Percentiles rank a stretch among this genome's conserved stretches.
phyloP scores from a whole-genome alignment of 257 asterid species.

The Oldenlandia corymbosa region DNA sequence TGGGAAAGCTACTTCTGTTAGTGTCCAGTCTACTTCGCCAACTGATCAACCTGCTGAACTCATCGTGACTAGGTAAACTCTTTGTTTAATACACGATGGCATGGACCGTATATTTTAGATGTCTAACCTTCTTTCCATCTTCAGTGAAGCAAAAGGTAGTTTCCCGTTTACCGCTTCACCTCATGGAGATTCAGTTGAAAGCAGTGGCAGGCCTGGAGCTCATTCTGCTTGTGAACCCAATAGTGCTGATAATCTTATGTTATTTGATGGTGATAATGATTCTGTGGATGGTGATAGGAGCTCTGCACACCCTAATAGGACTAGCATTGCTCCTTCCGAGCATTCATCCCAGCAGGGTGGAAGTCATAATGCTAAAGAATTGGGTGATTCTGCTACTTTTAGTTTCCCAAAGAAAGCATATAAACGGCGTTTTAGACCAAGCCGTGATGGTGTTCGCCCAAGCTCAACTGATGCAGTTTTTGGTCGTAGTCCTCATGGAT shows the following conservation, averaged over 20 bases:
- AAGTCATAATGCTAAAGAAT: constrained; percentile 37
- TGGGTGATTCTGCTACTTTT: constrained; percentile 53
- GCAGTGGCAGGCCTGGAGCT: constrained; percentile 75
- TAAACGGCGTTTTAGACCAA: constrained; percentile 62
- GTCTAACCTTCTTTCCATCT: constrained; percentile 14
- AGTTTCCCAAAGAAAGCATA: constrained; percentile 65
- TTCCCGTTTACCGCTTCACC: constrained; percentile 71
- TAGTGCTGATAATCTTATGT: constrained; percentile 88
- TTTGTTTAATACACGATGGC: constrained; percentile 9
- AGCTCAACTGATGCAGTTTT: constrained; percentile 53
- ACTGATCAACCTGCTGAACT: constrained; percentile 61
- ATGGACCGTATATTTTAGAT: not conserved
- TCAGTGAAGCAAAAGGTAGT: constrained; percentile 84
- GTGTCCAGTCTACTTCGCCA: constrained; percentile 75
- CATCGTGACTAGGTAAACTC: constrained; percentile 52
- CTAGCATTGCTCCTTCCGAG: constrained; percentile 42
- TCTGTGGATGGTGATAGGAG: constrained; percentile 49
- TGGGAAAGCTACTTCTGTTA: constrained; percentile 52
- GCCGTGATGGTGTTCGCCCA: constrained; percentile 56
- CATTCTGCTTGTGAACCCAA: constrained; percentile 58
- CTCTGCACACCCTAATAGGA: constrained; percentile 42
- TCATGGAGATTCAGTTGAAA: constrained; percentile 87
- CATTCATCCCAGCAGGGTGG: constrained; percentile 39
- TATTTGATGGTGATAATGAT: constrained; percentile 67
- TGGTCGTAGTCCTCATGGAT: constrained; percentile 38